Percentiles rank a stretch among this genome's conserved stretches.
phyloP scores from a whole-genome alignment of 2,329 filamentous ascomycete species.

The Pseudogymnoascus destructans region DNA sequence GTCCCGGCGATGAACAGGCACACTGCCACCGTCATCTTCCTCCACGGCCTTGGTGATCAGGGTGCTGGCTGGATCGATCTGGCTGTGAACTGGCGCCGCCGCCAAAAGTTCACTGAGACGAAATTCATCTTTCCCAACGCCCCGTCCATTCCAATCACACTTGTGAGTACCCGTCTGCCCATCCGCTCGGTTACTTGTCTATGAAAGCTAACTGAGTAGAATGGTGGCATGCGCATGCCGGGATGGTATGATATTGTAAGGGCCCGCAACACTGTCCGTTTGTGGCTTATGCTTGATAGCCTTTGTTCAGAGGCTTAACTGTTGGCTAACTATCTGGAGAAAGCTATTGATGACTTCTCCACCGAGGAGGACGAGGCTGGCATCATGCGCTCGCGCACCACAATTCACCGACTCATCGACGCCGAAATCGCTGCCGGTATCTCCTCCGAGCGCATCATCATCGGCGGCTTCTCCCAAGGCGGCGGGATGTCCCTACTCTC shows the following conservation, averaged over 20 bases:
- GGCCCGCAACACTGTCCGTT: constrained; percentile 20
- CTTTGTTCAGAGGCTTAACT: constrained; percentile 11
- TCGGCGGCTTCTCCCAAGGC: constrained; percentile 79
- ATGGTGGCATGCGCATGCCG: constrained; percentile 67
- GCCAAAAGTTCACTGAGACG: constrained; percentile 72
- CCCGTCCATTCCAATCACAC: constrained; percentile 72
- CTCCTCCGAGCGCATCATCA: constrained; percentile 65
- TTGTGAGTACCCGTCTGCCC: constrained; percentile 36
- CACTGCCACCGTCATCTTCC: constrained; percentile 88
- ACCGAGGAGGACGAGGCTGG: constrained; percentile 54
- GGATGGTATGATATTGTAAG: constrained; percentile 75
- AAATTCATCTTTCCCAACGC: constrained; percentile 93
- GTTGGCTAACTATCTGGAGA: constrained; percentile 20
- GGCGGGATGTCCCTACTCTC: constrained; percentile 76
- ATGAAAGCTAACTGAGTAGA: constrained; percentile 33
- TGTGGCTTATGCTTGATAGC: constrained; percentile 12
- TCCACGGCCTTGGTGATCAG: constrained; percentile 81
- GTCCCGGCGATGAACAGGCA: constrained; percentile 71
- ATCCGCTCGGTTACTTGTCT: background rate
- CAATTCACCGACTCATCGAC: constrained; percentile 69
- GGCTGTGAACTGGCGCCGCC: constrained; percentile 75
- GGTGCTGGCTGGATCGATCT: constrained; percentile 68
- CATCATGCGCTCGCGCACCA: constrained; percentile 57
- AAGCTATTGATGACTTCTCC: constrained; percentile 33
- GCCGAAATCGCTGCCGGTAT: constrained; percentile 72